phyloP scores from a whole-genome alignment of 441 rosid genomes.

The Brassica hybrid region DNA sequence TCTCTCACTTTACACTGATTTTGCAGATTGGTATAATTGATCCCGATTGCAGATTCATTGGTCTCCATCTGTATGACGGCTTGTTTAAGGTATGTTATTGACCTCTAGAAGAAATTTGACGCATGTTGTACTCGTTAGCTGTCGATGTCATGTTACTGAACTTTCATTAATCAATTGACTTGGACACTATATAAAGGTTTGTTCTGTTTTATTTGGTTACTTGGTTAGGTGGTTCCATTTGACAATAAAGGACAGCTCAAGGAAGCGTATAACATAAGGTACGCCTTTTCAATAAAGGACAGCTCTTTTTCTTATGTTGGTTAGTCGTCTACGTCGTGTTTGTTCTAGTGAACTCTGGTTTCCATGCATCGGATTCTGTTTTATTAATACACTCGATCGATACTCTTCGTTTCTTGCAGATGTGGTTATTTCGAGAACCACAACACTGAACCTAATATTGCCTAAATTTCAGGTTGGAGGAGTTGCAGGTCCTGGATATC shows the following conservation, averaged over 20 bases:
- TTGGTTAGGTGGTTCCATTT: slow-evolving; percentile 80
- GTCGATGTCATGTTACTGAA: slow-evolving; percentile 7
- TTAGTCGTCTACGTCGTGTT: background rate
- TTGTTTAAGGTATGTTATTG: slow-evolving; percentile 70
- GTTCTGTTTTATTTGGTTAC: slow-evolving; percentile 7
- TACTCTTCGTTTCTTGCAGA: too few species aligned
- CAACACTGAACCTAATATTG: background rate
- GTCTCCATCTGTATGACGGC: slow-evolving; percentile 94
- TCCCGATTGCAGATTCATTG: slow-evolving; percentile 89
- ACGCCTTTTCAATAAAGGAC: slow-evolving; percentile 17
- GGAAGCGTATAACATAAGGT: slow-evolving; percentile 93
- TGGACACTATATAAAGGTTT: slow-evolving; percentile 18
- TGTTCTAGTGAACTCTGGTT: slow-evolving; percentile 15
- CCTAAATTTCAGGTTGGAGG: slow-evolving; percentile 78
- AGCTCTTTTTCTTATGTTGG: background rate
- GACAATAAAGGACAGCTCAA: slow-evolving; percentile 92
- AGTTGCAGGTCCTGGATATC: slow-evolving; percentile 95
- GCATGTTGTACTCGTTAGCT: slow-evolving; percentile 4
- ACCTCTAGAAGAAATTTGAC: slow-evolving; percentile 11
- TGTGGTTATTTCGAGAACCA: slow-evolving; percentile 5
- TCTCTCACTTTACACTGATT: background rate
- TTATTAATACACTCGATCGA: background rate
- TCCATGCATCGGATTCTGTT: background rate
- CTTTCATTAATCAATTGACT: background rate
- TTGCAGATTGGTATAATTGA: slow-evolving; percentile 84